Evolutionary conservation across 768 basidiomycete species (phyloP).

Genomic region (Hygrocybe punicea): DNA sequence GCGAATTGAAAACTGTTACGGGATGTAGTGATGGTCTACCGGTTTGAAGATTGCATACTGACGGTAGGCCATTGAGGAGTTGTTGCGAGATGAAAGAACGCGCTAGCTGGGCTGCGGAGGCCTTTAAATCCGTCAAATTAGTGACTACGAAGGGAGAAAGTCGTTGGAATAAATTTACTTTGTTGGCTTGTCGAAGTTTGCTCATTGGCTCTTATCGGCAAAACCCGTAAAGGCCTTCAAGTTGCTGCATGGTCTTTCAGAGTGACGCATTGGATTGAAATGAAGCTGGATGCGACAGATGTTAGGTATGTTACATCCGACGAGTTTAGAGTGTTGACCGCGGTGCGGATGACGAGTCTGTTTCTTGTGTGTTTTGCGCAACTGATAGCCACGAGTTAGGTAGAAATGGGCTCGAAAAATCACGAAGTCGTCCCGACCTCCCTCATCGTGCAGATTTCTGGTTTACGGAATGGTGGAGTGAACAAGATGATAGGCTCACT

Average conservation of each 20-base stretch:
- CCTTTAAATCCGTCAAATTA: constrained; percentile 10
- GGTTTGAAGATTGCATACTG: not conserved
- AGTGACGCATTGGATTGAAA: too few relatives aligned
- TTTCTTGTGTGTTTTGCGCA: not conserved
- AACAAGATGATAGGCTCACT: constrained; percentile 89
- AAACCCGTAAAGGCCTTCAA: not conserved
- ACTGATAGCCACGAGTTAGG: constrained; percentile 44
- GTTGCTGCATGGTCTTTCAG: too few relatives aligned
- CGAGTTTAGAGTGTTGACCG: constrained; percentile 94
- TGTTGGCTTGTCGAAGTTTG: constrained; percentile 30
- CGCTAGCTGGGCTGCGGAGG: constrained; percentile 14
- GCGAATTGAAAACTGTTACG: not conserved
- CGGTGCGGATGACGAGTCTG: constrained; percentile 45
- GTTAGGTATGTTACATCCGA: constrained; percentile 88
- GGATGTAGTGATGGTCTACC: not conserved
- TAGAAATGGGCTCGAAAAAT: constrained; percentile 97
- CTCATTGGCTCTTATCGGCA: not conserved
- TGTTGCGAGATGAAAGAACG: constrained; percentile 5
- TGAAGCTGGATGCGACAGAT: constrained; percentile 95
- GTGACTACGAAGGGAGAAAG: not conserved
- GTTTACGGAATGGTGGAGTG: constrained; percentile 87
- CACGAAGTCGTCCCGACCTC: constrained; percentile 91
- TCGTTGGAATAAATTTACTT: constrained; percentile 26
- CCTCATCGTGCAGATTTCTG: constrained; percentile 89
- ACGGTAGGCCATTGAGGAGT: not conserved